Evolutionary conservation across 352 stramenopile species (phyloP), one percentile per base, ranked within the genome.

Genomic region (Globisporangium viniferum): DNA sequence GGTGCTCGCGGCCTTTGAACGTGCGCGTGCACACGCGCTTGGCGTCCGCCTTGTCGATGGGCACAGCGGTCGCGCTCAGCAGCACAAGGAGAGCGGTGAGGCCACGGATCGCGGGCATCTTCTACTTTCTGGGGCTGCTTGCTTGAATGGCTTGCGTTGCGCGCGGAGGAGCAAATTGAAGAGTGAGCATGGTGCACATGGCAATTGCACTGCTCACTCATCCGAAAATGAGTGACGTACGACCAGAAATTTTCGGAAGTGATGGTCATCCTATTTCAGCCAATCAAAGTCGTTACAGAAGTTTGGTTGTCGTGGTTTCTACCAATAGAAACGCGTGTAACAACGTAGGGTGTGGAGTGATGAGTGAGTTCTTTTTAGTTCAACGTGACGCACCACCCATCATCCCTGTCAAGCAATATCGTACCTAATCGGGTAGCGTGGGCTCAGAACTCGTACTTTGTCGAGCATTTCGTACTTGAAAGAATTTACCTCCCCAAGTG

Each of bases 11-110:
- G 24, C 64, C 68, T 41, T 76, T 77, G 62, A 80, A 83, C 35
- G 77, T 85, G 56, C 78, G 78, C 61, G 71, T 77, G 71, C 79
- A 84, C 39, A 83, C 77, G 60, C 74, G 80, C 67, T 76, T 71
- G 57, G 72, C 76, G 41, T 76, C 69, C 31, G 61, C 54, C 20
- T 31, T 18, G 39, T 55, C 55, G 15, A 70, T 27, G 31, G 48
- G 24, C 24, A 24, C 24, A 33, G 61, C 8, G 33, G 22, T 46
- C 18, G 24, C 22, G 59, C 36, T 53, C 27, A 67, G 31, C 58
- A 68, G 63, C 63, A 2, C 33, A 4, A 62, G 56, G 18, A 62
- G 12, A 36, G 56, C 36, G n/a, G 56, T 33, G 5, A 24, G 3
- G 5, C 31, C 33, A 49, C 56, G 33, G 33, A 62, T 62, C n/a